A percentile compares a stretch with the other conserved stretches of the same genome.
phyloP scores from a whole-genome alignment of 2,329 filamentous ascomycete species.

The Domatiomyces catenatus region DNA sequence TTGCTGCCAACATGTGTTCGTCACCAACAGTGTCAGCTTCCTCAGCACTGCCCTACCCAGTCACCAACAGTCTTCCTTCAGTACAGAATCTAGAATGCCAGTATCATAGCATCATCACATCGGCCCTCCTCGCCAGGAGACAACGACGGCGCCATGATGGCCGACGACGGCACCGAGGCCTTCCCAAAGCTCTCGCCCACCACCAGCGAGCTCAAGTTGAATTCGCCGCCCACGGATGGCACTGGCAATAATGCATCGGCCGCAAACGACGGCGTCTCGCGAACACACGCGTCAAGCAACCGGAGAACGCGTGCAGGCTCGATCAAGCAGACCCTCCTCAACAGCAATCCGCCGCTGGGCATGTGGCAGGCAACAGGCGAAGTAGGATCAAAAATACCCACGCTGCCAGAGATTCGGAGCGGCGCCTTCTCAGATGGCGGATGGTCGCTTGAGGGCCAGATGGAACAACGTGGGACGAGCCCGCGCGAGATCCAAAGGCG shows the following conservation, averaged over 20 bases:
- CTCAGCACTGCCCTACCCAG: not conserved
- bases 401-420: constrained; percentile 20
- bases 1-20: too few species aligned
- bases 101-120: not conserved
- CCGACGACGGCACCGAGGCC: not conserved
- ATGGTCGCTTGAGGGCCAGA: constrained; percentile 21
- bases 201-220: not conserved
- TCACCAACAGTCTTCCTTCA: not conserved
- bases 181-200: not conserved
- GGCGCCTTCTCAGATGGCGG: constrained; percentile 19
- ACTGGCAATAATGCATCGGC: not conserved
- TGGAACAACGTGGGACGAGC: constrained; percentile 19
- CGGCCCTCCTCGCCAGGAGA: not conserved
- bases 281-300: not conserved
- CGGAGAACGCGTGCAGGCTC: constrained; percentile 1
- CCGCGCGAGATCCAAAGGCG: constrained; percentile 19
- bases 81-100: not conserved
- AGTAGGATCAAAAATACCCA: constrained; percentile 20
- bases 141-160: not conserved
- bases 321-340: constrained; percentile 16
- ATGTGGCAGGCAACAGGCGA: constrained; percentile 23
- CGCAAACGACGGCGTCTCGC: not conserved
- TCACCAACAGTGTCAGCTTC: not conserved
- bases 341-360: constrained; percentile 21
- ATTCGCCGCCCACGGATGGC: not conserved